phyloP scores from a whole-genome alignment of 257 asterid genomes.

The Solanum etuberosum region DNA sequence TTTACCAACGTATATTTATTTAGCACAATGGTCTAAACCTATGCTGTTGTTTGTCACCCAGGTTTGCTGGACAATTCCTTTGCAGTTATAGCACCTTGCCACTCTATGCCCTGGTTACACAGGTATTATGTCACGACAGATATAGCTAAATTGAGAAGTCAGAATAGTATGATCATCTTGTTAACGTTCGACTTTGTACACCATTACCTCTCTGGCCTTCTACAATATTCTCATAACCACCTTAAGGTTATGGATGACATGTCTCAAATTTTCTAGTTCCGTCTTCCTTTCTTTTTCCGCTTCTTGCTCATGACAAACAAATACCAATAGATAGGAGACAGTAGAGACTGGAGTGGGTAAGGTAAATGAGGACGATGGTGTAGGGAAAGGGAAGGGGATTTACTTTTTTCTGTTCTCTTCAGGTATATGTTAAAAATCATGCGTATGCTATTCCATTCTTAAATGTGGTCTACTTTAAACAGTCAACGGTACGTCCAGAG shows the following conservation, averaged over 20 bases:
- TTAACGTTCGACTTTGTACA: background rate
- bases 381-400: background rate
- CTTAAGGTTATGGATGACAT: background rate
- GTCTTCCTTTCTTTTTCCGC: background rate
- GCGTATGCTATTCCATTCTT: background rate
- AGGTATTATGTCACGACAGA: conserved; percentile 26
- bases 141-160: background rate
- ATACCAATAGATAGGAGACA: background rate
- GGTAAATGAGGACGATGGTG: background rate
- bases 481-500: background rate
- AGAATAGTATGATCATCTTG: background rate
- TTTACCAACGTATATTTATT: background rate
- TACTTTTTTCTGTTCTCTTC: background rate
- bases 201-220: background rate
- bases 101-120: conserved; percentile 81
- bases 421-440: background rate
- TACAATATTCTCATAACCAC: background rate
- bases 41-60: conserved; percentile 4
- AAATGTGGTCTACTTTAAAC: background rate
- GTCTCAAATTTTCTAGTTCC: background rate
- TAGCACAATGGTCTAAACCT: background rate
- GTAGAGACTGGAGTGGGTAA: background rate
- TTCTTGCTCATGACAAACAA: background rate
- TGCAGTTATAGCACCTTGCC: conserved; percentile 97
- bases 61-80: conserved; percentile 76